phyloP scores from a whole-genome alignment of 2,329 filamentous ascomycete genomes.

The Monosporascus sp. region DNA sequence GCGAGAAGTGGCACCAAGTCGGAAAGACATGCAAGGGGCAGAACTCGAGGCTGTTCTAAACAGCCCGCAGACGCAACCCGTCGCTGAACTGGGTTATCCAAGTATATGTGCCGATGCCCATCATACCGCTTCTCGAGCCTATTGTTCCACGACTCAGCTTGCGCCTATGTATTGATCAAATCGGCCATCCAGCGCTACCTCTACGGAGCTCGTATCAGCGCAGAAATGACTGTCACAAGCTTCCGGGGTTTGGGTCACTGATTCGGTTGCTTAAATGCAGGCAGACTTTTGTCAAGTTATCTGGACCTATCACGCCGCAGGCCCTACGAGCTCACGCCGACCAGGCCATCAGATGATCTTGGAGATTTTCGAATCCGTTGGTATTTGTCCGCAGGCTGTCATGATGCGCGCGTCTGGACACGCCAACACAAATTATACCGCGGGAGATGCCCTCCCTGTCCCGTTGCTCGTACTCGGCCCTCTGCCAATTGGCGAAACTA shows the following conservation, averaged over 20 bases:
- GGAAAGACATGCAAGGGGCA: conserved; percentile 32
- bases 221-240: conserved; percentile 33
- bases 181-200: conserved; percentile 43
- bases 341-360: no score
- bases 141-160: conserved; percentile 44
- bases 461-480: no score
- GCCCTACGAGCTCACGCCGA: no score
- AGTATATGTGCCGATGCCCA: conserved; percentile 49
- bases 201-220: not conserved
- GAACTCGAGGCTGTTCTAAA: conserved; percentile 38
- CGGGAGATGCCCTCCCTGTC: no score
- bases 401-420: no score
- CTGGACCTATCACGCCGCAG: conserved; percentile 33
- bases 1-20: conserved; percentile 51
- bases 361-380: no score
- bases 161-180: conserved; percentile 55
- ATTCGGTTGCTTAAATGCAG: conserved; percentile 41
- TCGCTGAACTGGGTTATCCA: conserved; percentile 52
- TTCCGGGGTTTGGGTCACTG: conserved; percentile 45
- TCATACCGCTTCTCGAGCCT: conserved; percentile 41
- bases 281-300: conserved; percentile 52
- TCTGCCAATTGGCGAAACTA: no score
- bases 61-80: conserved; percentile 46
- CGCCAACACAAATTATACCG: no score
- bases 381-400: no score